phyloP scores from a whole-genome alignment of 2,329 filamentous ascomycete genomes.

The Pseudogymnoascus sp. region DNA sequence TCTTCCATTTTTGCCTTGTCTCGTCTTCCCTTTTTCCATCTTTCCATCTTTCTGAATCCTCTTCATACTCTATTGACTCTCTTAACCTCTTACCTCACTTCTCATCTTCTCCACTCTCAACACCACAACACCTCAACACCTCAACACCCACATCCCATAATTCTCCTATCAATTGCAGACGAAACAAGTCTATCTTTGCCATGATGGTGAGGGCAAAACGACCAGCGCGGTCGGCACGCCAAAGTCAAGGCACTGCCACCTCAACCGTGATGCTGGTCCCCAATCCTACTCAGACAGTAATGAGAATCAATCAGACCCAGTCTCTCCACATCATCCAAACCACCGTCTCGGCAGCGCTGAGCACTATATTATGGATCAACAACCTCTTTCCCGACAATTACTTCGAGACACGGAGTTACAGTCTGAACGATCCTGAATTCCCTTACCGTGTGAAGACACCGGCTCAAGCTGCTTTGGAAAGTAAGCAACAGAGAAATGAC shows the following conservation, averaged over 20 bases:
- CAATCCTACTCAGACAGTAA: not conserved
- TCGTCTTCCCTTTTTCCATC: not conserved
- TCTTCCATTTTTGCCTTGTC: not conserved
- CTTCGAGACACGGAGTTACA: not conserved
- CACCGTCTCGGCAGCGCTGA: not conserved
- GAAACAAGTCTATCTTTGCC: not conserved
- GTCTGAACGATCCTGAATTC: not conserved
- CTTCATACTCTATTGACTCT: not conserved
- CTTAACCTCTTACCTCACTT: not conserved
- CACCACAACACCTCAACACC: not conserved
- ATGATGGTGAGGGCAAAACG: not conserved
- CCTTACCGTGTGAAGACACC: not conserved
- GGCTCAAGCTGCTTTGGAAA: not conserved
- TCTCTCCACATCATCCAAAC: constrained; percentile 8
- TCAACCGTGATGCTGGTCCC: not conserved
- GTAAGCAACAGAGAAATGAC: not conserved
- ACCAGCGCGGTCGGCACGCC: not conserved
- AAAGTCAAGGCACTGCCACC: not conserved
- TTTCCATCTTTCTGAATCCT: not conserved
- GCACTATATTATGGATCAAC: not conserved
- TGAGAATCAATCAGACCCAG: not conserved
- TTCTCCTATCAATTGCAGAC: not conserved
- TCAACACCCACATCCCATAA: not conserved
- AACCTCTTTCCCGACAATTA: not conserved
- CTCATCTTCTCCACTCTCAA: not conserved